Base-by-base conservation (phyloP, 129 eudicot species). In the Tagetes erecta region DNA sequence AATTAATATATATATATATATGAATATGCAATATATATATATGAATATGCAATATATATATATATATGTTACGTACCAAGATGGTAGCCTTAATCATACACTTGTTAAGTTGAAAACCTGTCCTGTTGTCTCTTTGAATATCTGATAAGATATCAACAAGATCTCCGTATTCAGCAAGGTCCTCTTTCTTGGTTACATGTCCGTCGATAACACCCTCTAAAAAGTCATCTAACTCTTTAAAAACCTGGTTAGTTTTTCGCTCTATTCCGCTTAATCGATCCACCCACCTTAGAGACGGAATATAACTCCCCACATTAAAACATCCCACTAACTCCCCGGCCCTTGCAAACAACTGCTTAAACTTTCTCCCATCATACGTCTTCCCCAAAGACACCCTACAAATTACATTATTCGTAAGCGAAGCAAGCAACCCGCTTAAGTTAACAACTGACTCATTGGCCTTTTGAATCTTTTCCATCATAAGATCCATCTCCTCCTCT, bases 181-280 rank as follows among this genome's bases (percentile, higher is more conserved):
- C 20, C 2, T 12, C 20, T 11, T 60, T 60, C 42, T 60, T 35
- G 41, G 34, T 60, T 35, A 35, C 42, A 60, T 60, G 66, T 60
- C 35, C 66, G 1, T 60, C 3, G 0, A 60, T 35, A 60, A 60
- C 66, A 60, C 66, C 8, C 14, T 60, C 66, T 9, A 60, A 60
- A 35, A 60, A 60, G 42, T 60, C 66, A 60, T 35, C 66, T 34
- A 60, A 11, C 35, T 60, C 66, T 35, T 60, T 60, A 34, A 8
- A 7, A 60, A 60, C 66, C 35, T 35, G n/a, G 3, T 60, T 20
- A 34, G 11, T 42, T 60, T 37, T 35, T 34, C 66, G 8, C 27
- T 60, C 66, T 60, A 60, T 9, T 60, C 66, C 66, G 35, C 66
- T 60, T 27, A 60, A 35, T 60, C 40, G 8, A 60, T 60, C 66